phyloP scores from a whole-genome alignment of 495 filamentous ascomycete genomes.

The Podospora fimiseda region DNA sequence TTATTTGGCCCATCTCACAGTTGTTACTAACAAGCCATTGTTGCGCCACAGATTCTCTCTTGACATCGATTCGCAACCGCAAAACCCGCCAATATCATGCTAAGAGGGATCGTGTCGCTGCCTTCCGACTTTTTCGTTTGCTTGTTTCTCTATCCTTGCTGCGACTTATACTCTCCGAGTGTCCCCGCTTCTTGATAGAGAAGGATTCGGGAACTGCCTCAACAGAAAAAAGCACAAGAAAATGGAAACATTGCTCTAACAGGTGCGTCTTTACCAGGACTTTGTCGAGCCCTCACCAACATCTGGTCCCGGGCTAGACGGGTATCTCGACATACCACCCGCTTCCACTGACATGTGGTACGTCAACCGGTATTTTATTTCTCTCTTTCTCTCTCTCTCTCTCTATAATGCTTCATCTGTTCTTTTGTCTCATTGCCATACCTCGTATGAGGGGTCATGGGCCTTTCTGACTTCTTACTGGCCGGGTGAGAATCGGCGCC shows the following conservation, averaged over 20 bases:
- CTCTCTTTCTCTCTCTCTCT: conserved; percentile 9
- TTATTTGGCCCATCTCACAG: not conserved
- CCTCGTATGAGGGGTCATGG: not conserved
- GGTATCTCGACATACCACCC: conserved; percentile 39
- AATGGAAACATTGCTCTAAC: conserved; percentile 23
- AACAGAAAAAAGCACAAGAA: conserved; percentile 21
- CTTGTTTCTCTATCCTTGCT: not conserved
- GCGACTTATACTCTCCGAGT: conserved; percentile 2
- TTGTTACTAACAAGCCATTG: conserved; percentile 2
- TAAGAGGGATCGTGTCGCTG: conserved; percentile 1
- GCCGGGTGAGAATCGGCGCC: not conserved
- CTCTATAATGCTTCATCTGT: not conserved
- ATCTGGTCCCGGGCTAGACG: conserved; percentile 40
- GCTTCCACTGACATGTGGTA: conserved; percentile 43
- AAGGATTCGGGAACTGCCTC: conserved; percentile 4
- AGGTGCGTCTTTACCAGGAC: conserved; percentile 34
- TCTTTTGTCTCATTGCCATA: not conserved
- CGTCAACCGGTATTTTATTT: conserved; percentile 20
- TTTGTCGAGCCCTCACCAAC: conserved; percentile 42
- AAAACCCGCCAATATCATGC: conserved; percentile 2
- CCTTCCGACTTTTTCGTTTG: not conserved
- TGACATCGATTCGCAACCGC: conserved; percentile 1
- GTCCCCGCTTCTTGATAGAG: not conserved
- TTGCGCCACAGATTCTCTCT: conserved; percentile 14
- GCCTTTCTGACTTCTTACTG: not conserved